Evolutionary conservation across 495 filamentous ascomycete species (phyloP).

Genomic region (Talaromyces trachyspermus): DNA sequence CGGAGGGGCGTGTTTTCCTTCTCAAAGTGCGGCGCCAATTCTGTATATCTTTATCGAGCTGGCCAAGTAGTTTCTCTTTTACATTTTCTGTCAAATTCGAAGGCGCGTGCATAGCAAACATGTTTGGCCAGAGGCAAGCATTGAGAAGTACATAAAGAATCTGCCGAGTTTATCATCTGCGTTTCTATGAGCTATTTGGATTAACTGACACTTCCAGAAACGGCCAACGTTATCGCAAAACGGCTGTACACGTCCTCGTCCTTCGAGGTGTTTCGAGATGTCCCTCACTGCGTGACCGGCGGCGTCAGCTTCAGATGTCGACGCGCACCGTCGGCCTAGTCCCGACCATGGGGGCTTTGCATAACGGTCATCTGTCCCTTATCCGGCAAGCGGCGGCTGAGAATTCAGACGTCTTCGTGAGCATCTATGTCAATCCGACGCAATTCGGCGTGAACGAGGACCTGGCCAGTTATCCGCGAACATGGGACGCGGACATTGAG

Average conservation of each 20-base stretch:
- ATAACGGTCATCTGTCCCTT: slow-evolving; percentile 81
- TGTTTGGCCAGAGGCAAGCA: no score
- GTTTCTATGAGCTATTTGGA: no score
- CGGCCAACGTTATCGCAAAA: background rate
- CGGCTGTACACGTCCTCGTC: slow-evolving; percentile 16
- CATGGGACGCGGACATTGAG: slow-evolving; percentile 68
- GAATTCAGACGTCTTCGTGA: slow-evolving; percentile 78
- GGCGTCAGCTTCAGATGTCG: slow-evolving; percentile 57
- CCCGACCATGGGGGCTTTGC: slow-evolving; percentile 94
- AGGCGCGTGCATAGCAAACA: no score
- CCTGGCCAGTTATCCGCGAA: slow-evolving; percentile 80
- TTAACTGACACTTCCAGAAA: background rate
- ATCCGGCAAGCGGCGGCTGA: slow-evolving; percentile 79
- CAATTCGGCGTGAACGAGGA: slow-evolving; percentile 93
- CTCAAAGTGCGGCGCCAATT: no score
- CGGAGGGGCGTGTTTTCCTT: no score
- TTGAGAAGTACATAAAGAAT: no score
- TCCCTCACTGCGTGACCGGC: slow-evolving; percentile 64
- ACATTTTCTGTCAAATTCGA: no score
- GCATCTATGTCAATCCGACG: slow-evolving; percentile 91
- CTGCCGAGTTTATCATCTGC: no score
- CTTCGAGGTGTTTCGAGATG: slow-evolving; percentile 67
- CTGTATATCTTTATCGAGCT: no score
- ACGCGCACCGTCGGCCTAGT: slow-evolving; percentile 77
- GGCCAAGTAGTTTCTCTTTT: no score